Percentiles rank a stretch among this genome's conserved stretches.
Conservation (phyloP, 345 rosid species). For the Pistacia vera region DNA sequence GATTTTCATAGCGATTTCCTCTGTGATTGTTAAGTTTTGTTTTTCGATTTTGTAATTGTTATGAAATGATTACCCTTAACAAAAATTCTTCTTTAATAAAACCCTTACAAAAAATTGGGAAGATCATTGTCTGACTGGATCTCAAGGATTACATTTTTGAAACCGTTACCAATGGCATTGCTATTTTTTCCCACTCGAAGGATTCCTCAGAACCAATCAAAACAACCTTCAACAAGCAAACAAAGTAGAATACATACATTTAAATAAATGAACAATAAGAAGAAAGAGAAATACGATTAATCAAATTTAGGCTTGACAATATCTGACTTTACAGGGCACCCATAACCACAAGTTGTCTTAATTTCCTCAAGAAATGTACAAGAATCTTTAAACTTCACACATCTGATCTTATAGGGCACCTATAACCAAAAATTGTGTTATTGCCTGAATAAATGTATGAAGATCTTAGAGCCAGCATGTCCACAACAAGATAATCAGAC, state of each 20-base stretch:
- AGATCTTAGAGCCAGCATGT: conserved; percentile 45
- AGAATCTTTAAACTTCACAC: conserved; percentile 56
- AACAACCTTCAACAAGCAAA: conserved; percentile 58
- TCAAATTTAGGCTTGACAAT: background rate
- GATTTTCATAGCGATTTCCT: too few relatives aligned
- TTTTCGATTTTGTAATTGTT: too few relatives aligned
- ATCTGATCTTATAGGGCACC: conserved; percentile 37
- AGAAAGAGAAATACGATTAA: background rate
- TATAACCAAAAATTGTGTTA: conserved; percentile 20
- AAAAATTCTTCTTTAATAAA: background rate
- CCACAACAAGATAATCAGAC: too few relatives aligned
- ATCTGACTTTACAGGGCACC: conserved; percentile 60
- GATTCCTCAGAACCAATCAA: conserved; percentile 88
- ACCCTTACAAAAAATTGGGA: conserved; percentile 86
- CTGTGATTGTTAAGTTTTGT: too few relatives aligned
- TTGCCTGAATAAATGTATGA: conserved; percentile 56
- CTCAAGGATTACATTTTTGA: conserved; percentile 67
- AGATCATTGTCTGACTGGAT: conserved; percentile 81
- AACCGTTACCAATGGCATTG: conserved; percentile 65
- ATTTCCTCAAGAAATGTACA: conserved; percentile 60
- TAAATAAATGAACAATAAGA: background rate
- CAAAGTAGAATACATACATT: conserved; percentile 5
- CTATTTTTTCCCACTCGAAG: conserved; percentile 74
- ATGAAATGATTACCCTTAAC: too few relatives aligned
- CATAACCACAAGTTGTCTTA: conserved; percentile 77